Evolutionary conservation across 495 filamentous ascomycete species (phyloP), one percentile per base, ranked within the genome.

Genomic region (Poronia punctata): DNA sequence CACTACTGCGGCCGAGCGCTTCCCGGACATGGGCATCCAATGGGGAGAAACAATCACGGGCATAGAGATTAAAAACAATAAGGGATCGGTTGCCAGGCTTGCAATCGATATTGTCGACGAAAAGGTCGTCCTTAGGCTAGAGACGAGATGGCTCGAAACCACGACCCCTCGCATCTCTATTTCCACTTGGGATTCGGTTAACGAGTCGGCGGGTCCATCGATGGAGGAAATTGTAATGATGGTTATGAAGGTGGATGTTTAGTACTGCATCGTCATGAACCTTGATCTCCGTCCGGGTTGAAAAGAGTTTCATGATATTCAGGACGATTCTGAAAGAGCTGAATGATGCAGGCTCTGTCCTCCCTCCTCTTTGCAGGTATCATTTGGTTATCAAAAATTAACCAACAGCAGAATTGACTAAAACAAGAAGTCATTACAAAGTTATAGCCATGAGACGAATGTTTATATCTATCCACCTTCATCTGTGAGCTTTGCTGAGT

Each of bases 1-100:
- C 11, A 28, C 31, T 3, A 45, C 31, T 10, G 18, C 39, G 1
- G 18, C 39, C 16, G 34, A 46, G 16, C 29, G 27, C 16, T 30
- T 57, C 3, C n/a, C 22, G 6, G 36, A 48, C 16, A 32, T 40
- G 16, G 46, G 49, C 36, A 48, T 50, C 7, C 20, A 34, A 2
- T 50, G 28, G 5, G 59, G 23, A 2, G 55, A 52, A 24, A 50
- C 37, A 9, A 20, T 44, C 12, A 26, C 25, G 0, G 55, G 55
- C 18, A 45, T 45, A 2, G 35, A 33, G 3, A 18, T 58, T 7
- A 35, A 9, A 5, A 48, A 35, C 14, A 24, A 32, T 19, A 41
- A 52, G 3, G 48, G 43, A 14, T 28, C 12, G 11, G 46, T 40
- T 20, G 52, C 29, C 0, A 28, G 10, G 1, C 8, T 58, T 19